phyloP scores from a whole-genome alignment of 257 asterid species.

The Osmanthus fragrans region DNA sequence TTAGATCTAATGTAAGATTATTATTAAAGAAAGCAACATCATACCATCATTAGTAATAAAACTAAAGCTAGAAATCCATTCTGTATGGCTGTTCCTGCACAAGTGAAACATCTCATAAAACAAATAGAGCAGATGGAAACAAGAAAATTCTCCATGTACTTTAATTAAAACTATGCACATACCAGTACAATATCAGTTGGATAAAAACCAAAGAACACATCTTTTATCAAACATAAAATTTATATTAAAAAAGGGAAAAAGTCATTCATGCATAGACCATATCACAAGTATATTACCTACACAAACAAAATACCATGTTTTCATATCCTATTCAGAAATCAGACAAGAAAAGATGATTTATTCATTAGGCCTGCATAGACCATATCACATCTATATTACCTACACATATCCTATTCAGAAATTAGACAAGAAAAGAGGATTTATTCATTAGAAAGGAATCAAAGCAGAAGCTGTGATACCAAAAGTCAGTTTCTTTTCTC shows the following conservation, averaged over 20 bases:
- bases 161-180: neutral
- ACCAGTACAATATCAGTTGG: neutral
- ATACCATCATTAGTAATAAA: conserved; percentile 37
- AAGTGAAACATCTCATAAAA: neutral
- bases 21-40: neutral
- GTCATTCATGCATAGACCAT: neutral
- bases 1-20: neutral
- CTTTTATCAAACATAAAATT: neutral
- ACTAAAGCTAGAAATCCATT: conserved; percentile 37
- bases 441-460: neutral
- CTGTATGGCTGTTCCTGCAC: conserved; percentile 37
- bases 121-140: neutral
- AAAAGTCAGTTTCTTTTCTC: neutral
- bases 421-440: neutral
- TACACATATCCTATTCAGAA: neutral
- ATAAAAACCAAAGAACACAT: neutral
- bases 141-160: neutral
- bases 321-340: neutral
- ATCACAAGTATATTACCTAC: too few relatives aligned
- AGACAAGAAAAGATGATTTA: neutral
- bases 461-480: neutral
- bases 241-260: too few relatives aligned
- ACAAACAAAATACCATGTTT: neutral
- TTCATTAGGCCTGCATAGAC: neutral
- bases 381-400: neutral